These are phyloP conservation scores for Ceratobasidium sp. DNA, from an alignment of 1,284 basidiomycete species.

Conservation along the genomic window DNA sequence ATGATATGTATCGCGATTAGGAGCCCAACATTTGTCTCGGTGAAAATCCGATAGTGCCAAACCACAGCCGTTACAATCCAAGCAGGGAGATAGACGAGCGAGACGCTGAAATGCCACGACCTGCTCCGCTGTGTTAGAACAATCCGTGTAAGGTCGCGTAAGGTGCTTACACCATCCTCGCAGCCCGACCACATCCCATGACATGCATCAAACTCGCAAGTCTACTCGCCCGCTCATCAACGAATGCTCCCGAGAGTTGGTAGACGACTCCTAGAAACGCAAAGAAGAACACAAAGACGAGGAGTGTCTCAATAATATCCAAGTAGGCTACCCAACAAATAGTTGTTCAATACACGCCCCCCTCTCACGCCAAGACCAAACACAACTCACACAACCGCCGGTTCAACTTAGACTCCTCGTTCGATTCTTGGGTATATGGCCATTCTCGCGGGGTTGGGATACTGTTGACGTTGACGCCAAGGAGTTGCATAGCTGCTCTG, in stretches of 20 bases:
- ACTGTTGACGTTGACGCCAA: conserved; percentile 66
- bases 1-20: conserved; percentile 76
- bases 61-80: conserved; percentile 74
- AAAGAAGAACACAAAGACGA: conserved; percentile 70
- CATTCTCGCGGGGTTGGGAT: conserved; percentile 71
- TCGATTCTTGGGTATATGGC: conserved; percentile 78
- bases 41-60: conserved; percentile 77
- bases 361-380: conserved; percentile 46
- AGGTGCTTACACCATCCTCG: conserved; percentile 69
- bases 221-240: conserved; percentile 70
- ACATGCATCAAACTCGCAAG: conserved; percentile 77
- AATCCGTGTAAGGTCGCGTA: not conserved
- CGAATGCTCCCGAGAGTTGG: conserved; percentile 76
- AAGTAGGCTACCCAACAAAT: conserved; percentile 7
- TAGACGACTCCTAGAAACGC: conserved; percentile 72
- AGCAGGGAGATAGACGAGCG: conserved; percentile 70
- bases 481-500: conserved; percentile 75
- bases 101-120: conserved; percentile 75
- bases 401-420: conserved; percentile 65
- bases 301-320: not conserved
- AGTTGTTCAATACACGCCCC: conserved; percentile 38
- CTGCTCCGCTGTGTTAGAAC: conserved; percentile 55
- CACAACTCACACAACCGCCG: conserved; percentile 45
- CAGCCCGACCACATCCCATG: conserved; percentile 78
- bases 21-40: conserved; percentile 69